Evolutionary conservation across 148 eudicot genomes (phyloP).

Genomic region (Fagopyrum tataricum): DNA sequence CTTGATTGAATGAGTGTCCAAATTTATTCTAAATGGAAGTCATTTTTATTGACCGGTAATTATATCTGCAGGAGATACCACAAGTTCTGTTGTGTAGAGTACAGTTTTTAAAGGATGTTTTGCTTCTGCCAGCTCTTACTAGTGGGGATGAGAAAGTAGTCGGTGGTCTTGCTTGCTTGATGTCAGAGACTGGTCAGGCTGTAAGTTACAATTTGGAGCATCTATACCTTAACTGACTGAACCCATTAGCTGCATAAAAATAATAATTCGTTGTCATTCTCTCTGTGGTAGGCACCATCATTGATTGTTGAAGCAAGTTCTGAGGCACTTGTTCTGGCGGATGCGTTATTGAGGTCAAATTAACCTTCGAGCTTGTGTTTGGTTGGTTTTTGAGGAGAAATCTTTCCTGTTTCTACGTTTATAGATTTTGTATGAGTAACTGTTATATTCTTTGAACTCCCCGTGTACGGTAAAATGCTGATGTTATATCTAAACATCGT

Average conservation of each 20-base stretch:
- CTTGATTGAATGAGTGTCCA: background rate
- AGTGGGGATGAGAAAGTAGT: constrained; percentile 76
- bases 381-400: constrained; percentile 2
- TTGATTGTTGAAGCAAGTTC: constrained; percentile 71
- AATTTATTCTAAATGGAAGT: background rate
- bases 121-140: constrained; percentile 81
- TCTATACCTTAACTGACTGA: constrained; percentile 6
- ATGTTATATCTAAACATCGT: background rate
- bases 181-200: constrained; percentile 99
- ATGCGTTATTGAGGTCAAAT: constrained; percentile 74
- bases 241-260: constrained; percentile 6
- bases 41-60: constrained; percentile 7
- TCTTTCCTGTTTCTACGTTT: background rate
- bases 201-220: constrained; percentile 44
- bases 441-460: background rate
- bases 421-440: background rate
- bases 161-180: constrained; percentile 78
- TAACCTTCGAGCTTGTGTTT: constrained; percentile 5
- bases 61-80: constrained; percentile 61
- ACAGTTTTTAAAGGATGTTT: constrained; percentile 71
- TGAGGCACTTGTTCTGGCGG: constrained; percentile 70
- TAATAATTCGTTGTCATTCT: constrained; percentile 10
- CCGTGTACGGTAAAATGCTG: background rate
- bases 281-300: constrained; percentile 59
- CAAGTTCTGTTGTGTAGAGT: constrained; percentile 71